Evolutionary conservation across 75 land plant species (phyloP).

Genomic region (Pinus taeda): DNA sequence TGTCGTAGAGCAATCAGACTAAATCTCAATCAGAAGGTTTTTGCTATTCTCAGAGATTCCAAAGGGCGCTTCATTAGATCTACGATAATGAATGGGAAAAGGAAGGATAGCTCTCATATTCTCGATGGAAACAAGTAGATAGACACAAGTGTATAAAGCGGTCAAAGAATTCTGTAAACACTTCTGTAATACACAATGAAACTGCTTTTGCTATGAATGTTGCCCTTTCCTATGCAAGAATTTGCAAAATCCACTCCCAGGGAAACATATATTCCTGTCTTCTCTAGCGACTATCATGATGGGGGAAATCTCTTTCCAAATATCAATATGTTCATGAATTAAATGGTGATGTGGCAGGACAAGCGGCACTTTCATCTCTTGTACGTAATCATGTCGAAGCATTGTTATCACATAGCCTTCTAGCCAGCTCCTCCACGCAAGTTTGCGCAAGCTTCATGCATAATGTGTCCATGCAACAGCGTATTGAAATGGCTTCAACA

Average conservation of each 20-base stretch:
- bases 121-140: neutral
- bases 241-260: no score
- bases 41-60: neutral
- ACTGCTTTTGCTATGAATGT: neutral
- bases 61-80: neutral
- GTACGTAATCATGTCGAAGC: no score
- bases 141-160: neutral
- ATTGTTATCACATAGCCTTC: neutral
- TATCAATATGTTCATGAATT: no score
- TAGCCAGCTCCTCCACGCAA: neutral
- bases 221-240: no score
- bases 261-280: neutral
- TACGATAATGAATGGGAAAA: neutral
- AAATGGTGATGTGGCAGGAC: neutral
- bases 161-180: neutral
- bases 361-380: neutral
- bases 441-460: no score
- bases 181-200: neutral
- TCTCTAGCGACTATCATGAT: neutral
- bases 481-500: no score
- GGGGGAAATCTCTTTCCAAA: neutral
- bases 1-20: neutral
- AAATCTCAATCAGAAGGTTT: neutral
- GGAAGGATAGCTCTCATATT: neutral
- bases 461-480: no score